Evolutionary conservation across 75 land plant species (phyloP).

Genomic region (Sequoia sempervirens): DNA sequence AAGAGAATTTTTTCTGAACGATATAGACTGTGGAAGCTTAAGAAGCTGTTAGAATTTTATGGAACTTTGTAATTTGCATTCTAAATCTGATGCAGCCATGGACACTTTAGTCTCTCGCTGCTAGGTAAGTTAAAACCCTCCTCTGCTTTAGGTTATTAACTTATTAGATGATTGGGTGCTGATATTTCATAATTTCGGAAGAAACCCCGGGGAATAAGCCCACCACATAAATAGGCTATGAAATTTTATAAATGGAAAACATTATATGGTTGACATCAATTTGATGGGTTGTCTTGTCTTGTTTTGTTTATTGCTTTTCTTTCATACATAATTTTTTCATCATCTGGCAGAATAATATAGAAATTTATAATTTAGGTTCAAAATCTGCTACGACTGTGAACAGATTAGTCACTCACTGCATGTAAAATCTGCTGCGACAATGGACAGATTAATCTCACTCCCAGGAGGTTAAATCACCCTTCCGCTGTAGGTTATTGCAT

Average conservation of each 20-base stretch:
- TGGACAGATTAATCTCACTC: background rate
- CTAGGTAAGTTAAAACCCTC: background rate
- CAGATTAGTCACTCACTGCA: background rate
- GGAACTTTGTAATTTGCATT: background rate
- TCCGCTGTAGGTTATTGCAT: background rate
- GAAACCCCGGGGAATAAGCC: background rate
- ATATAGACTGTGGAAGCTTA: background rate
- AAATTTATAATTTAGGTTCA: background rate
- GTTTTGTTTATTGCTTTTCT: background rate
- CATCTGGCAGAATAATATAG: background rate
- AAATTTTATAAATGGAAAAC: background rate
- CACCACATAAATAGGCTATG: background rate
- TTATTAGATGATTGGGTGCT: background rate
- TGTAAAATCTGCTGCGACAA: background rate
- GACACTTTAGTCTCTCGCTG: background rate
- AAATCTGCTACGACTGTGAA: background rate
- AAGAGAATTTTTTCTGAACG: too few relatives aligned
- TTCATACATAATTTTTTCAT: background rate
- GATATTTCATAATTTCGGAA: background rate
- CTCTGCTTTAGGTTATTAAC: background rate
- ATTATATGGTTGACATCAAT: background rate
- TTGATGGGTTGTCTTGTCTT: background rate
- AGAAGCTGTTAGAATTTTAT: too few relatives aligned
- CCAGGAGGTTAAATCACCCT: background rate
- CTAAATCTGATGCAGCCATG: background rate